Base-by-base conservation (phyloP, 768 basidiomycete species). In the Cantharellus anzutake region DNA sequence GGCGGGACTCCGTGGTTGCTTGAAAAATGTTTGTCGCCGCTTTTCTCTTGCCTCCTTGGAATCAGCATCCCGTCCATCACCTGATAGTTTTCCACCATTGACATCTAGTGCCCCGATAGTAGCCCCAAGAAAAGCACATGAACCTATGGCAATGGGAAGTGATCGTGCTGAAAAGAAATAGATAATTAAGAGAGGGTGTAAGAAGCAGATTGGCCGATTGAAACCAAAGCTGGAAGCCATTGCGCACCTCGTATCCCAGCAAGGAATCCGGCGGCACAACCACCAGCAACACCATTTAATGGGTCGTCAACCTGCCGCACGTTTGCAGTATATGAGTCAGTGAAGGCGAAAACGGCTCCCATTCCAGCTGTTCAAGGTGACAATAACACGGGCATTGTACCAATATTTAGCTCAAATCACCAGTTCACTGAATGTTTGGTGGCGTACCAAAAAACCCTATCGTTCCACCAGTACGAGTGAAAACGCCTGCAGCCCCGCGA, bases 261-360 rank as follows among this genome's bases (percentile, higher is more conserved):
- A 63, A 94, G 72, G 72, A 94, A 90, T 52, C 92, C 92, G 57
- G 91, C 91, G 55, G 91, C 91, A 72, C 91, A 94, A 60, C 85
- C 92, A 59, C 86, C 92, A 57, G 80, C 80, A 52, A 83, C 84
- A 56, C 86, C 84, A 66, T 91, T 96, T 62, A 86, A 66, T 48
- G 83, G 75, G 68, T 97, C 93, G 63, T 89, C 76, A 64, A 74
- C 81, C 70, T 80, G 76, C 59, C 91, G 79, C 62, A 81, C 72
- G 71, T 97, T 97, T 59, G 88, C 87, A 29, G 87, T 80, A 38
- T 76, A 72, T 3, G 86, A 75, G 69, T 94, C 88, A 1, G 86
- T 86, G 64, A 84, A 78, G 5, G 87, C 85, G 68, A 86, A 97
- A 3, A 86, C 77, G 62, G 81, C 82, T 37, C 87, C 92, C 82